These are phyloP conservation scores for Aspergillus fumigatiaffinis DNA, from an alignment of 2,329 filamentous ascomycete genomes.

Conservation along the genomic window DNA sequence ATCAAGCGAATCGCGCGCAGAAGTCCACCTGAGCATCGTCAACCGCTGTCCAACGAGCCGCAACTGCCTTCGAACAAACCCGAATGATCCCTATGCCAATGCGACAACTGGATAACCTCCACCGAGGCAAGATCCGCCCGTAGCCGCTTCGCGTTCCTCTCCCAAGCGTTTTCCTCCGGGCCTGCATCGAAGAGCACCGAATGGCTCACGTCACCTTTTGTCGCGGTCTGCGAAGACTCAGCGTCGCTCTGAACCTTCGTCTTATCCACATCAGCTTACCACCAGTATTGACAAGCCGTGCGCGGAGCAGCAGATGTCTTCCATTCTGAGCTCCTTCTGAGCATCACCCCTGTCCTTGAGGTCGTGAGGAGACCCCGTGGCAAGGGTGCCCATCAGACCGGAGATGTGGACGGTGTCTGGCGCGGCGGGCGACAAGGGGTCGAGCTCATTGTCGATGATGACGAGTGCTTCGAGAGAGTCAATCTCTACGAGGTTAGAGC, in stretches of 20 bases:
- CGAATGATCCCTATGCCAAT: slow-evolving; percentile 56
- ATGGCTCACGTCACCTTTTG: slow-evolving; percentile 41
- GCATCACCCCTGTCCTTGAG: slow-evolving; percentile 40
- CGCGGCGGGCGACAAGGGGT: slow-evolving; percentile 48
- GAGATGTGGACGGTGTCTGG: slow-evolving; percentile 42
- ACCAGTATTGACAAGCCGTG: slow-evolving; percentile 53
- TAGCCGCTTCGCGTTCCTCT: slow-evolving; percentile 47
- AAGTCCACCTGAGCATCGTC: slow-evolving; percentile 42
- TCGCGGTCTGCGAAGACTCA: slow-evolving; percentile 40
- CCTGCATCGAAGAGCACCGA: slow-evolving; percentile 53
- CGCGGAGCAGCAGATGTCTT: slow-evolving; percentile 51
- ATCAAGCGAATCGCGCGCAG: slow-evolving; percentile 48
- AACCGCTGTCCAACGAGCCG: not conserved
- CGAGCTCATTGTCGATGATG: slow-evolving; percentile 54
- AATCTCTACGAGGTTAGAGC: slow-evolving; percentile 34
- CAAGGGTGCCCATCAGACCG: slow-evolving; percentile 43
- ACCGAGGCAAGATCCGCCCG: slow-evolving; percentile 41
- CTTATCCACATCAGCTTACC: slow-evolving; percentile 28
- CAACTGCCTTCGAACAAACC: slow-evolving; percentile 27
- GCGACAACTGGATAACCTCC: slow-evolving; percentile 49
- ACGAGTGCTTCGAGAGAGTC: slow-evolving; percentile 48
- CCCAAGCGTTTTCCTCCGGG: slow-evolving; percentile 50
- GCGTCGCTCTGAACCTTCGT: not conserved
- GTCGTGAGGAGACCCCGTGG: slow-evolving; percentile 31
- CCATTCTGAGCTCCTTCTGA: slow-evolving; percentile 46